phyloP scores from a whole-genome alignment of 2,329 filamentous ascomycete genomes.

The Fusarium heterosporum region DNA sequence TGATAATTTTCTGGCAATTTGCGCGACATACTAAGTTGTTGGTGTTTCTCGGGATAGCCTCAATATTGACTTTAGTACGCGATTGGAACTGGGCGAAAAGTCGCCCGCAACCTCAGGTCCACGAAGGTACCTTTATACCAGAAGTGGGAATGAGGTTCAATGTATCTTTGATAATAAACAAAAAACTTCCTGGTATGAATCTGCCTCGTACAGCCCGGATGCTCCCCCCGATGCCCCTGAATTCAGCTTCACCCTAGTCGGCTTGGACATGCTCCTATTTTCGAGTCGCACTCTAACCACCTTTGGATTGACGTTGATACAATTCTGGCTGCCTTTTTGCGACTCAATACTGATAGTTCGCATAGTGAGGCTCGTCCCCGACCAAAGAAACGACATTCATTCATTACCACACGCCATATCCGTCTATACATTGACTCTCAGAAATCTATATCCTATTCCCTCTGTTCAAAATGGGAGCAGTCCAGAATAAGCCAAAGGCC shows the following conservation, averaged over 20 bases:
- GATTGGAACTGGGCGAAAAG: neutral
- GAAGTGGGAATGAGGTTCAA: neutral
- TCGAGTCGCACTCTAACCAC: neutral
- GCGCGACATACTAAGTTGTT: neutral
- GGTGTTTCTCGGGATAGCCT: neutral
- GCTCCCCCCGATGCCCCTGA: neutral
- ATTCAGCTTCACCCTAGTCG: neutral
- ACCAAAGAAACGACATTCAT: neutral
- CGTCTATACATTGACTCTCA: neutral
- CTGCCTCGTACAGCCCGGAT: neutral
- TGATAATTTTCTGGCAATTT: neutral
- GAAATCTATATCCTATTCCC: neutral
- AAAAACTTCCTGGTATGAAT: neutral
- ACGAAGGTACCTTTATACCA: neutral
- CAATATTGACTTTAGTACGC: neutral
- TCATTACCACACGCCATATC: neutral
- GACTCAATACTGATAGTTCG: neutral
- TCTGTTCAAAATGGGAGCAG: neutral
- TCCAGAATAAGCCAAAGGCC: neutral
- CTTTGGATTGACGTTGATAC: neutral
- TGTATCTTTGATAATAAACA: neutral
- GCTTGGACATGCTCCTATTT: neutral
- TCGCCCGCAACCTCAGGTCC: neutral
- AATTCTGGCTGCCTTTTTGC: neutral
- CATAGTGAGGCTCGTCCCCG: neutral